Base-by-base conservation (phyloP, 176 grass and related monocot species). In the Aegilops umbellulata region DNA sequence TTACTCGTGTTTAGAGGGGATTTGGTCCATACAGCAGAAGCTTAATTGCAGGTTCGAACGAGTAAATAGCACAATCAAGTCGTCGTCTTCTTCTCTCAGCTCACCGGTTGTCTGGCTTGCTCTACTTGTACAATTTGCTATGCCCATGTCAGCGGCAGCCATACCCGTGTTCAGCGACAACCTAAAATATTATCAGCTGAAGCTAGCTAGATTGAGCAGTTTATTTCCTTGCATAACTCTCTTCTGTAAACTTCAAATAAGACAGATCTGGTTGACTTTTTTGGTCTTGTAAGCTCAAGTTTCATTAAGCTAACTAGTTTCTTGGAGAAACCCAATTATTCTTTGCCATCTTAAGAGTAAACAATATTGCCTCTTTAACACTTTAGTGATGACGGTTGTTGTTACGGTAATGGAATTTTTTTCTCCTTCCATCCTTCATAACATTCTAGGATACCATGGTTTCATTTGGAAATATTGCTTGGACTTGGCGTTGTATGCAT, bases 371-470 rank as follows among this genome's bases (percentile, higher is more conserved):
- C 0, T 55, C 4, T 8, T 10, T 7, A 49, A 46, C 55, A 17
- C 35, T 27, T 41, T 5, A 65, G 35, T 32, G 14, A 6, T 38
- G 19, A 38, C 1, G 38, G 23, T 79, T 11, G 58, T 39, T 79
- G 25, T n/a, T 66, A 2, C 3, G 10, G 10, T 10, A 42, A 42
- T 42, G 39, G 39, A 10, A 42, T 42, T 42, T 38, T 42, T 42
- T 42, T 42, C 63, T 65, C 64, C 1, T 35, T 22, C 19, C 53
- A 57, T 22, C 8, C 4, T 51, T 24, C 23, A 6, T 70, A 74
- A 26, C 36, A 64, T 82, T 76, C 41, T 67, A 41, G 12, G 19
- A 77, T 68, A 26, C 17, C 30, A 76, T 80, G 24, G 78, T 80
- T 38, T 65, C 41, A 29, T 44, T 62, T 65, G 60, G 20, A 65